Evolutionary conservation across 139 green algal species (phyloP), one percentile per base, ranked within the genome.

Genomic region (Chlorella vulgaris): DNA sequence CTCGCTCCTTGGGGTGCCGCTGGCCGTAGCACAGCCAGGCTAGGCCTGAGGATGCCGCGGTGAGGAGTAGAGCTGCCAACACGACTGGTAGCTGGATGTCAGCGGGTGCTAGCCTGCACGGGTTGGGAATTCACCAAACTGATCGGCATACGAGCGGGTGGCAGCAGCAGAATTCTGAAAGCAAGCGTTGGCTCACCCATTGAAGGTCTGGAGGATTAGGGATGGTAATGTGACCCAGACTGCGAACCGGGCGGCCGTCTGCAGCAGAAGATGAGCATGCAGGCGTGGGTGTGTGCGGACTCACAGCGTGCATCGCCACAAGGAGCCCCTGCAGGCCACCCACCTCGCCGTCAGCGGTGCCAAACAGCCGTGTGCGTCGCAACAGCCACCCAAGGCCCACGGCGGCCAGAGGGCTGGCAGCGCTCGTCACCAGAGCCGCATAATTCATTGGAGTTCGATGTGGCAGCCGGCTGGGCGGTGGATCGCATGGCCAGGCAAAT

Each of bases 141-240:
- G 21, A 29, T 31, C 18, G 55, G 18, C 5, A n/a, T 5, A 21
- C 18, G n/a, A n/a, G 18, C 55, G 22, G 58, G 15, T 13, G 15
- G 10, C 24, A 31, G 55, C 26, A 19, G 36, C 38, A 31, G 7
- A 40, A 6, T 1, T 31, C 58, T 29, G 4, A 19, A 8, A 21
- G n/a, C 22, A 10, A 0, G 7, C 26, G 29, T 15, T 29, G 7
- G 31, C 79, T 28, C 69, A 85, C 86, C 76, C 43, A 53, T 84
- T 83, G 33, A 89, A 85, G 26, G 42, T 62, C 29, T 91, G 86
- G 4, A 91, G 71, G 31, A 90, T 83, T n/a, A 91, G 38, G 1
- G 83, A 88, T 18, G 87, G 87, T 22, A 87, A 74, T 8, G 87
- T 91, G 35, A 88, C 58, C 68, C 69, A 90, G 13, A 36, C 18